Evolutionary conservation across 345 rosid genomes (phyloP), one percentile per base, ranked within the genome.

Genomic region (Lumnitzera racemosa): DNA sequence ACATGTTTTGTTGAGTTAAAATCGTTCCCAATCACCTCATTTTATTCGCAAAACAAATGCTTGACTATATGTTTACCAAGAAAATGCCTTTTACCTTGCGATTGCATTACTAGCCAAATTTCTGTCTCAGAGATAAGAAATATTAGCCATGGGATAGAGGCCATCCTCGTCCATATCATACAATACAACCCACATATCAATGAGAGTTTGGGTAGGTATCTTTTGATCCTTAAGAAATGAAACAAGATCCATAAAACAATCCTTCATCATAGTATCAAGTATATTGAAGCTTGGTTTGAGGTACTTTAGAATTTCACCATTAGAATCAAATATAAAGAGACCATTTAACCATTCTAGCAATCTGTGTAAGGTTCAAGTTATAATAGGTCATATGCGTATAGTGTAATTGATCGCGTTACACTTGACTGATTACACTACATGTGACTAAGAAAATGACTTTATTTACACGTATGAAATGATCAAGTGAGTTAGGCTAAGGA

Each of bases 21-120:
- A 20, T 20, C 1, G 20, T 1, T 20, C 20, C 20, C 20, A 20
- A 20, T 20, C 20, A 20, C 0, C 20, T 0, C 20, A 1, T 20
- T 20, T 6, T 36, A 62, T 66, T 73, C 58, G 69, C 23, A 73
- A 60, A 67, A 61, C 72, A 67, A 31, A 20, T 68, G 69, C 57
- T 54, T 54, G 52, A 49, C 15, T 49, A 10, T 4, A 49, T 14
- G 16, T 16, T 49, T 2, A 9, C 43, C 20, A 54, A 54, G 17
- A 55, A 54, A 47, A 16, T 2, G 54, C 66, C 70, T 47, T 12
- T 65, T 60, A 59, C 66, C 61, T 48, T 54, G 46, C 36, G n/a
- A 54, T 23, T 15, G 61, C 15, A 27, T 61, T 24, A 67, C 56
- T 60, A 49, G 49, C 24, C 54, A 67, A 60, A 61, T 49, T 61